Base-by-base conservation (phyloP, 148 eudicot species). In the Silene conica region DNA sequence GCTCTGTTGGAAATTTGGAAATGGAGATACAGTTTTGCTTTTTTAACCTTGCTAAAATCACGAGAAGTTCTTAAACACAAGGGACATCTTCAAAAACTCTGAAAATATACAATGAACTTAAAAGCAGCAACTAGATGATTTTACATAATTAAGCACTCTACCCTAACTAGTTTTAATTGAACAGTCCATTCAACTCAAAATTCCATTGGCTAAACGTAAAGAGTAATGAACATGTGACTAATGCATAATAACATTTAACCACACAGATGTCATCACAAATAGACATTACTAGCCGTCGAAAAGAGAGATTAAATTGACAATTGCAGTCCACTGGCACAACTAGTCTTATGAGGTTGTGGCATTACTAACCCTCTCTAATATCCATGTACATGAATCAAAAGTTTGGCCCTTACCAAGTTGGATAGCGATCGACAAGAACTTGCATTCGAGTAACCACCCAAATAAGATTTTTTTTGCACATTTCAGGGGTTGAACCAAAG, bases 361-460 rank as follows among this genome's bases (percentile, higher is more conserved):
- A 50, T 16, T 21, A 26, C 38, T 18, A 0, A 0, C 28, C 1
- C 2, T 31, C 64, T 70, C 16, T 11, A 21, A 16, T 14, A 57
- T 3, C 20, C 41, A 69, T 65, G 67, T n/a, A 31, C 62, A 58
- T n/a, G 43, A 57, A 48, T 21, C 21, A 38, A 63, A 28, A 20
- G 56, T 80, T 10, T 11, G 21, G 43, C 63, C 22, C 90, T 82
- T 83, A 92, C 99, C 99, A 96, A 56, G 92, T 90, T 66, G 99
- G 99, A 82, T 96, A 96, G 16, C 91, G 92, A 74, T 96, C 95
- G 46, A 96, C 90, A 67, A 89, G 34, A 84, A 90, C 90, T 68
- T 92, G 96, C 97, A 96, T 96, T 72, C 91, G 85, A 73, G 95
- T 83, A 25, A 96, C 95, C 70, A 92, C 99, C 99, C 99, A 96